Base-by-base conservation (phyloP, 2,329 filamentous ascomycete species). In the Fulvia fulva region DNA sequence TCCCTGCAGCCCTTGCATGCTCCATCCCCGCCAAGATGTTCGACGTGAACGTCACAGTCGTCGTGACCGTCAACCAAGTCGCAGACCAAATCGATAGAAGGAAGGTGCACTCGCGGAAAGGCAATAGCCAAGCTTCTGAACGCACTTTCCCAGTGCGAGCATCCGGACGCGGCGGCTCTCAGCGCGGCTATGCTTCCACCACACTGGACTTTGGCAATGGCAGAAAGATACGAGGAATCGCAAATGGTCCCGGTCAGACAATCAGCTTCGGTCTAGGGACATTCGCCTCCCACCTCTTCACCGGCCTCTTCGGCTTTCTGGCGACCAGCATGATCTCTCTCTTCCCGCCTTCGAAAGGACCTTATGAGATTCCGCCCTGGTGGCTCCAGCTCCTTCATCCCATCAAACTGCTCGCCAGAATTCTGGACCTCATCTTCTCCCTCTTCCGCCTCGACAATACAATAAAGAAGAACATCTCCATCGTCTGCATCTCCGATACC, bases 401-500 rank as follows among this genome's bases (percentile, higher is more conserved):
- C 70, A 51, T 68, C 64, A 72, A 75, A 69, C 70, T 78, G 67
- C 59, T 78, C 70, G 19, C 67, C 79, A 46, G 74, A 63, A 63
- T 76, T 66, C 2, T 72, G 53, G 64, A 77, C 62, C 61, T 67
- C 51, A 54, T 87, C 50, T 75, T 93, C 56, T 81, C 88, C 34
- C 78, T 79, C 66, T 81, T 96, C 2, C 88, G 90, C 26, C 87
- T 88, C 1, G 73, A 58, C 79, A 0, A 77, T 73, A 1, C 77
- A 5, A 11, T 23, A 77, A 30, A 76, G 80, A 56, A 78, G 77
- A 56, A 78, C 77, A 83, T 97, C 69, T 86, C 86, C 59, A 28
- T 97, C 25, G 89, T 97, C 63, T 96, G 90, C 75, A 85, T 97
- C 63, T 93, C 91, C 9, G 93, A 97, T 75, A 97, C 93, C 0